Percentiles rank a stretch among this genome's conserved stretches.
These are phyloP conservation scores for Colletotrichum siamense DNA, from an alignment of 2,329 filamentous ascomycete species.

Conservation along the genomic window DNA sequence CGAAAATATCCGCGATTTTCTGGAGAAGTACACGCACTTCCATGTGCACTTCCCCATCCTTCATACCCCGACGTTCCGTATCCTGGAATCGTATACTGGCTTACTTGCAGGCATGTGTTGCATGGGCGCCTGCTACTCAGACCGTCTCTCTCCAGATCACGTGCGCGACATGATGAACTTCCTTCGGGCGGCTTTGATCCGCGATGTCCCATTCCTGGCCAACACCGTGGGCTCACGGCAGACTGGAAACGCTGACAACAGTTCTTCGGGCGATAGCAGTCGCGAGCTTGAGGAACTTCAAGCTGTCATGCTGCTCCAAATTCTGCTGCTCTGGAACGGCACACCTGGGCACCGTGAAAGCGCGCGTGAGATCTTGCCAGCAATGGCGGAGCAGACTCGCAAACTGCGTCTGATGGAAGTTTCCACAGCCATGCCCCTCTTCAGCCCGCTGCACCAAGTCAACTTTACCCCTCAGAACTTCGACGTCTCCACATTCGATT, in stretches of 20 bases:
- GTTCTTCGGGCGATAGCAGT: constrained; percentile 12
- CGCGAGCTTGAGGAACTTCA: constrained; percentile 70
- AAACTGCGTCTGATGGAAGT: constrained; percentile 62
- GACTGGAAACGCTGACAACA: neutral
- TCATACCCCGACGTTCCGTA: constrained; percentile 74
- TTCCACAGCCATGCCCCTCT: constrained; percentile 51
- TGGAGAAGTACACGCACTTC: constrained; percentile 75
- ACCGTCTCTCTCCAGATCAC: constrained; percentile 62
- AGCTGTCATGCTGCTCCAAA: constrained; percentile 66
- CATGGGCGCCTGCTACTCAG: constrained; percentile 77
- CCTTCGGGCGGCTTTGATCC: constrained; percentile 62
- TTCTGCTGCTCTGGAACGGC: constrained; percentile 74
- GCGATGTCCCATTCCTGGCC: constrained; percentile 56
- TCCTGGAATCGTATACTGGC: constrained; percentile 69
- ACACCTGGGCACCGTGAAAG: constrained; percentile 68
- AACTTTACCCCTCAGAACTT: constrained; percentile 51
- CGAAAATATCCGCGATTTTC: constrained; percentile 73
- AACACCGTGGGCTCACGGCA: constrained; percentile 28
- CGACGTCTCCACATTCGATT: constrained; percentile 63
- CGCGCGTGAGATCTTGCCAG: constrained; percentile 63
- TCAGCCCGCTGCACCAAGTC: constrained; percentile 67
- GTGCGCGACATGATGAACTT: constrained; percentile 73
- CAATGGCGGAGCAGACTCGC: constrained; percentile 62
- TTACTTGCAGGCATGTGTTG: constrained; percentile 74
- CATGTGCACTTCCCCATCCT: constrained; percentile 77